Conservation (phyloP, 1,284 basidiomycete species). For the Caloboletus firmus region DNA sequence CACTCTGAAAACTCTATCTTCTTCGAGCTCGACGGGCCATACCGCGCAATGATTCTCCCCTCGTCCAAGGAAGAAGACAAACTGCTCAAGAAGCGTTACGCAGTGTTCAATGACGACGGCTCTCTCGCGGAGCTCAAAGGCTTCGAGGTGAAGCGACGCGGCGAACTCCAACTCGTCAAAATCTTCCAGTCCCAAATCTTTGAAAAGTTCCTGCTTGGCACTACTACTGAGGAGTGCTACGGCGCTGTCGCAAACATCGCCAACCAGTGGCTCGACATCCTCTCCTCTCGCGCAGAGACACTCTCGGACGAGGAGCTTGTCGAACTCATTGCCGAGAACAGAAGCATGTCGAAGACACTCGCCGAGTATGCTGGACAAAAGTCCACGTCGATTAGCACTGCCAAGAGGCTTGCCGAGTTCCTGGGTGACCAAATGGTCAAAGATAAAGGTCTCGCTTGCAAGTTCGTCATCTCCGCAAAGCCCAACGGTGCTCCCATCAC, state of each 20-base stretch:
- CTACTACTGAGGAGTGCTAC: conserved; percentile 94
- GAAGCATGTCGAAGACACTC: conserved; percentile 97
- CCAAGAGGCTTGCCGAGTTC: conserved; percentile 94
- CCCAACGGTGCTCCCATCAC: conserved; percentile 95
- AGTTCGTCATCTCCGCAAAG: conserved; percentile 97
- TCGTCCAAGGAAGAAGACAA: conserved; percentile 99
- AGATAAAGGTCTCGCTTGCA: conserved; percentile 98
- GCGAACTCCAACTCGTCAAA: conserved; percentile 98
- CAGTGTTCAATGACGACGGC: conserved; percentile 99
- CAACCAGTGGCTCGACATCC: conserved; percentile 96
- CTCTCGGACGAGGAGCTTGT: conserved; percentile 92
- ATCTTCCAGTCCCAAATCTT: conserved; percentile 99
- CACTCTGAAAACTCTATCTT: conserved; percentile 99
- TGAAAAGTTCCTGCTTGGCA: conserved; percentile 93
- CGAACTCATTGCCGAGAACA: conserved; percentile 97
- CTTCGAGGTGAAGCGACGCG: conserved; percentile 98
- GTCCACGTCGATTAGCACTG: conserved; percentile 97
- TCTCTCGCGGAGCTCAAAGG: conserved; percentile 97
- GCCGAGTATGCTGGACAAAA: conserved; percentile 97
- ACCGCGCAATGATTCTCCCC: conserved; percentile 98
- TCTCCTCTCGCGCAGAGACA: conserved; percentile 84
- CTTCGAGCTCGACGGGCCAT: conserved; percentile 98
- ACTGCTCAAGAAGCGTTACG: conserved; percentile 97
- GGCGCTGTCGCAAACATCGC: conserved; percentile 92
- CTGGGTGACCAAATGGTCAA: conserved; percentile 99